phyloP scores from a whole-genome alignment of 257 asterid species.

The Anisodus acutangulus region DNA sequence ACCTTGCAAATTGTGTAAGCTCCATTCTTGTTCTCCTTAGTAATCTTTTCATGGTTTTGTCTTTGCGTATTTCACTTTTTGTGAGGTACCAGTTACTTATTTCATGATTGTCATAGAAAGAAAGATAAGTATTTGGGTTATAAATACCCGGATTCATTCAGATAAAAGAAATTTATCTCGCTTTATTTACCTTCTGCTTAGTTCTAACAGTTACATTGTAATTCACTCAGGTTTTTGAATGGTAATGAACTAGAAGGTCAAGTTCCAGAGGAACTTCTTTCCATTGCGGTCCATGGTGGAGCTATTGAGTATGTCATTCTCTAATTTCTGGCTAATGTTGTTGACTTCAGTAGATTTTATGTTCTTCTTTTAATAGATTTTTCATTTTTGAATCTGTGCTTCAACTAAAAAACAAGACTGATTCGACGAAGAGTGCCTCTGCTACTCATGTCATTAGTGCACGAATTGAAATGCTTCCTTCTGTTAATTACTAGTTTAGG shows the following conservation, averaged over 20 bases:
- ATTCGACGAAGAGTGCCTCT: not conserved
- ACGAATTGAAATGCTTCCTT: constrained; percentile 3
- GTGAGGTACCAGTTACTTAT: not conserved
- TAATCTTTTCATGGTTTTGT: not conserved
- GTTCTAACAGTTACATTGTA: not conserved
- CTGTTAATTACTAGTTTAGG: not conserved
- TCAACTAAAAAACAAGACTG: not conserved
- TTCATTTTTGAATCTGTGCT: not conserved
- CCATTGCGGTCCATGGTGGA: constrained; percentile 96
- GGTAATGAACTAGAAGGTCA: constrained; percentile 75
- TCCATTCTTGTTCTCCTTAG: constrained; percentile 1
- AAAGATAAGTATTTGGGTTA: not conserved
- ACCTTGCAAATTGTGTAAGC: constrained; percentile 88
- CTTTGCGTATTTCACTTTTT: not conserved
- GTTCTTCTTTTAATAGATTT: not conserved
- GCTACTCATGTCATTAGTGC: not conserved
- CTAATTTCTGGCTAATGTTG: constrained; percentile 4
- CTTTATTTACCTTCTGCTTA: not conserved
- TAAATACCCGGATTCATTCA: not conserved
- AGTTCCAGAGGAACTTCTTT: constrained; percentile 85
- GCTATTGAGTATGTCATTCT: constrained; percentile 76
- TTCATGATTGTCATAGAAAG: not conserved
- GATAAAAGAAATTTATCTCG: not conserved
- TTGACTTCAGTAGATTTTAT: not conserved
- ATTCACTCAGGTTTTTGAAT: constrained; percentile 62